Conservation (phyloP, 305 asterid genomes). For the Rubia peregrina region DNA sequence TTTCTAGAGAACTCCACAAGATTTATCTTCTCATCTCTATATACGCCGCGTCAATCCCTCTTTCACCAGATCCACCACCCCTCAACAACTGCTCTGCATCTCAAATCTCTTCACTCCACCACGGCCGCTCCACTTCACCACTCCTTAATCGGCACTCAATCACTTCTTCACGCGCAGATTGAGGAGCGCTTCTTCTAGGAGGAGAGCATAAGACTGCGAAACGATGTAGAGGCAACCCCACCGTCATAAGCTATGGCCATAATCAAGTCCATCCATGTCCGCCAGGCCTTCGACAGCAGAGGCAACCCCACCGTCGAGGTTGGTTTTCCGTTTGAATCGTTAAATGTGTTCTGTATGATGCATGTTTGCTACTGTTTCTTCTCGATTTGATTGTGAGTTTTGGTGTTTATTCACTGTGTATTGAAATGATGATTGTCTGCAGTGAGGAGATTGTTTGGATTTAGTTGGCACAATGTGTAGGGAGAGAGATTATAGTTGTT, state of each 20-base stretch:
- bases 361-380: constrained; percentile 9
- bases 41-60: too few species aligned
- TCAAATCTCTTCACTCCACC: too few species aligned
- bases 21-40: too few species aligned
- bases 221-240: too few species aligned
- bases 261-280: constrained; percentile 49
- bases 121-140: too few species aligned
- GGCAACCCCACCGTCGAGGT: constrained; percentile 96
- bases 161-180: too few species aligned
- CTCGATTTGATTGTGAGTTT: neutral
- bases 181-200: too few species aligned
- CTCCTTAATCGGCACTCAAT: too few species aligned
- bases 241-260: constrained; percentile 27
- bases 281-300: constrained; percentile 96
- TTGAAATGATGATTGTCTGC: neutral
- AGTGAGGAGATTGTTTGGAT: neutral
- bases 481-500: neutral
- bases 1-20: too few species aligned
- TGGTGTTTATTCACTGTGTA: neutral
- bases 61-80: too few species aligned
- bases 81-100: too few species aligned
- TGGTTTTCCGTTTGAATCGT: constrained; percentile 8
- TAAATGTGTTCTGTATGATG: constrained; percentile 8
- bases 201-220: too few species aligned
- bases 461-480: neutral